Evolutionary conservation across 495 filamentous ascomycete genomes (phyloP), one percentile per base, ranked within the genome.

Genomic region (Penicillium dipodomyicola): DNA sequence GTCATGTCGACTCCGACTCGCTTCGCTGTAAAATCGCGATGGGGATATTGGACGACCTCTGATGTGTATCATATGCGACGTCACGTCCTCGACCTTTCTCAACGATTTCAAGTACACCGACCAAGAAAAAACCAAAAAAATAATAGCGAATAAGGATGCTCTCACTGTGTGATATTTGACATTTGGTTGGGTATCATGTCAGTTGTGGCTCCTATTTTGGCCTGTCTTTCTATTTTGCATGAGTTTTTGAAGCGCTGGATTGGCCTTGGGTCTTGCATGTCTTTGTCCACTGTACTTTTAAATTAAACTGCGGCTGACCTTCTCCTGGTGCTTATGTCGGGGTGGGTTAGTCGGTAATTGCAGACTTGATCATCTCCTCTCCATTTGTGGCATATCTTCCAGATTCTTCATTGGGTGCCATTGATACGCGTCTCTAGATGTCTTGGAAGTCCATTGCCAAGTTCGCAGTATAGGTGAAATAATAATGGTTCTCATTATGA

Each of bases 191-290:
- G 19, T 35, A 40, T 52, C 25, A 29, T 39, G 37, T n/a, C 30
- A n/a, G 47, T 15, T 37, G 10, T 41, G 7, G 20, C 46, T 35
- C 29, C 19, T 57, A 52, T 57, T 49, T 52, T 61, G 68, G 57
- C 55, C 45, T 59, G 57, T 52, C 48, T 45, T 56, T 60, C 59
- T 48, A 57, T 47, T 63, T 67, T 72, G 73, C 72, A 57, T 72
- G 59, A 63, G 52, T 71, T 65, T 70, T 67, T 69, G 70, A 72
- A 76, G 73, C 73, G 72, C 69, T 73, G 67, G 72, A 69, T 74
- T 69, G 64, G 68, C 68, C 62, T 67, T 64, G 68, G 68, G 63
- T 69, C 65, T 73, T 76, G 70, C 73, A 76, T 73, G 68, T 65
- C 59, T 62, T 68, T 67, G 61, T 64, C 49, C 59, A 67, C 63